Base-by-base conservation (phyloP, 1,284 basidiomycete species). In the Heterobasidion parviporum region DNA sequence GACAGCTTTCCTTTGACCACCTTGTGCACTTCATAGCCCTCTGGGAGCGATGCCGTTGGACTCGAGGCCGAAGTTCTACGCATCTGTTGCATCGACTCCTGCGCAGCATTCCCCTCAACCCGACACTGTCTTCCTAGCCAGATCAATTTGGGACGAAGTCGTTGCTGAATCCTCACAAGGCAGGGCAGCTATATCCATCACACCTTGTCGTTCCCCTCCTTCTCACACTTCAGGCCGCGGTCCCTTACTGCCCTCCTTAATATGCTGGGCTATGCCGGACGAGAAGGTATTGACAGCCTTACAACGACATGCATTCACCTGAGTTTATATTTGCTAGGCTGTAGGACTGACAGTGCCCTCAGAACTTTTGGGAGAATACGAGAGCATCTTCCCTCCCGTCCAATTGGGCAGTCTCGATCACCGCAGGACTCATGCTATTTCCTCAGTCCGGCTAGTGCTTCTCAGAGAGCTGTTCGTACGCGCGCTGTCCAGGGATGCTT, bases 371-470 rank as follows among this genome's bases (percentile, higher is more conserved):
- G 50, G 53, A 18, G 54, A 55, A 38, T 54, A 50, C n/a, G 54
- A 53, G 47, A 41, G 54, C 33, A 52, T 55, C 7, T 58, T 61
- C 33, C 32, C 34, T 14, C 12, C 34, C 41, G 53, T 16, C 10
- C 12, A 8, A n/a, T 12, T n/a, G 3, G 38, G 38, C 5, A 18
- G n/a, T 8, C 35, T 38, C 15, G 69, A 50, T 68, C 67, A 55
- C 52, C 64, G 45, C 36, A 65, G 18, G 69, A 73, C 14, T 75
- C 79, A 52, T 79, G 75, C 57, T 7, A 48, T 62, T 41, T 60
- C 62, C 4, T 62, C 62, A 18, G 64, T 66, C 0, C 51, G 32
- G 12, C 58, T 54, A 12, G 67, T 61, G 55, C 63, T 59, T 53
- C 69, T 62, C 63, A 68, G 57, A 70, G 73, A 59, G 58, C 62